phyloP scores from a whole-genome alignment of 2,329 filamentous ascomycete genomes.

The Lasiodiplodia gonubiensis region DNA sequence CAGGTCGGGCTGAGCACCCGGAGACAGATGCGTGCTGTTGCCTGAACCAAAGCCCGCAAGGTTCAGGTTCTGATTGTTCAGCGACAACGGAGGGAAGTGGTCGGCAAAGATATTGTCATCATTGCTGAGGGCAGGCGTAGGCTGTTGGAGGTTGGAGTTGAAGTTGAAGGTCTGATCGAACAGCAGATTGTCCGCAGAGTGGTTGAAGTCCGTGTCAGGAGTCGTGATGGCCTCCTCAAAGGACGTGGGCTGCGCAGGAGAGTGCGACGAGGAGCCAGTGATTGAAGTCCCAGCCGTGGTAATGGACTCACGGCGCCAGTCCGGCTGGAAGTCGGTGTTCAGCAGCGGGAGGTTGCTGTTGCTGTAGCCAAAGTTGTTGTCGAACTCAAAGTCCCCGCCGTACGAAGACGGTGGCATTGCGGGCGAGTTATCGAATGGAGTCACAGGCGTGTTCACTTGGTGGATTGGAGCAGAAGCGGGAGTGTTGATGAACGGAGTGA shows the following conservation, averaged over 20 bases:
- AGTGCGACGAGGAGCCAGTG: slow-evolving; percentile 49
- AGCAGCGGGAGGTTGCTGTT: slow-evolving; percentile 6
- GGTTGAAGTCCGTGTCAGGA: slow-evolving; percentile 59
- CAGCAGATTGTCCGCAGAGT: slow-evolving; percentile 62
- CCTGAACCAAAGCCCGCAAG: slow-evolving; percentile 7
- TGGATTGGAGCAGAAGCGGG: slow-evolving; percentile 41
- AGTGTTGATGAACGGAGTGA: slow-evolving; percentile 43
- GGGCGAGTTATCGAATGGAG: slow-evolving; percentile 50
- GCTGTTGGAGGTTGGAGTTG: slow-evolving; percentile 61
- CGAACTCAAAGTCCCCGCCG: slow-evolving; percentile 39
- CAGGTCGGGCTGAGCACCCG: slow-evolving; percentile 69
- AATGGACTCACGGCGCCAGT: slow-evolving; percentile 46
- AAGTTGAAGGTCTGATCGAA: slow-evolving; percentile 65
- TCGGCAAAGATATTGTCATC: slow-evolving; percentile 45
- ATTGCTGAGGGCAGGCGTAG: slow-evolving; percentile 52
- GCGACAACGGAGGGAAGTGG: slow-evolving; percentile 26
- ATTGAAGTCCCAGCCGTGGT: slow-evolving; percentile 44
- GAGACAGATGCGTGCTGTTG: slow-evolving; percentile 66
- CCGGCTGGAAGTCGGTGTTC: slow-evolving; percentile 33
- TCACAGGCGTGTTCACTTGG: slow-evolving; percentile 40
- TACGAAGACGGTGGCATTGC: slow-evolving; percentile 41
- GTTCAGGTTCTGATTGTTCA: slow-evolving; percentile 17
- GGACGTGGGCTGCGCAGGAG: slow-evolving; percentile 47
- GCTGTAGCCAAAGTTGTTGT: slow-evolving; percentile 20
- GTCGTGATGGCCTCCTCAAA: slow-evolving; percentile 53